phyloP scores from a whole-genome alignment of 805 yeast species.

The Candida qinlingensis region DNA sequence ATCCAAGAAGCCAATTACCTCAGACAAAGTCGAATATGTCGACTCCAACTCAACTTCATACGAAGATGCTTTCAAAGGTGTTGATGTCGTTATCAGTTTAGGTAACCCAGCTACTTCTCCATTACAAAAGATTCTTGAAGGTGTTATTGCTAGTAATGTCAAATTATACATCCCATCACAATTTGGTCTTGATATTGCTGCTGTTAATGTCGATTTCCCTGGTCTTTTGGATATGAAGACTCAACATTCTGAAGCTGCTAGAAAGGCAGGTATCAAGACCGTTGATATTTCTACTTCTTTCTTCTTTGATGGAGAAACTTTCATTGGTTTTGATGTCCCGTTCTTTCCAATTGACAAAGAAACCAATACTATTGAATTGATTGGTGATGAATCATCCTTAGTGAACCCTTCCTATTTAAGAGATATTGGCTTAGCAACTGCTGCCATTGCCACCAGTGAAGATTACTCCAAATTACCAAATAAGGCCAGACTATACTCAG shows the following conservation, averaged over 20 bases:
- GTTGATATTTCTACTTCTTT: constrained; percentile 38
- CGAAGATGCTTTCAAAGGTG: constrained; percentile 37
- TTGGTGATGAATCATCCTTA: constrained; percentile 35
- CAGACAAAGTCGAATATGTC: constrained; percentile 16
- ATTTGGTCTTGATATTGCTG: constrained; percentile 44
- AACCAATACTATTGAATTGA: constrained; percentile 14
- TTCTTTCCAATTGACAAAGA: constrained; percentile 32
- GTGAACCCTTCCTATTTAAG: constrained; percentile 32
- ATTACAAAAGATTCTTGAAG: constrained; percentile 32
- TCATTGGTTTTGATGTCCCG: constrained; percentile 23
- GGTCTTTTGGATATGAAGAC: constrained; percentile 31
- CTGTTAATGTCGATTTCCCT: constrained; percentile 27
- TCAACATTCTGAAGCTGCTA: constrained; percentile 33
- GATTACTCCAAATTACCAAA: constrained; percentile 39
- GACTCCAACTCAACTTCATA: constrained; percentile 12
- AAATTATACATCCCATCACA: constrained; percentile 56
- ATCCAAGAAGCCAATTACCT: constrained; percentile 14
- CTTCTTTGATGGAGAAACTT: constrained; percentile 31
- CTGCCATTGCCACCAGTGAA: constrained; percentile 32
- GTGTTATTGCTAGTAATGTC: constrained; percentile 38
- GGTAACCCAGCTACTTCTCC: constrained; percentile 28
- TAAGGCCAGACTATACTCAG: constrained; percentile 37
- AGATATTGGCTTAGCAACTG: constrained; percentile 42
- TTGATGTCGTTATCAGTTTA: constrained; percentile 47
- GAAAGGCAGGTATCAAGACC: constrained; percentile 41